Conservation (phyloP, 2,329 filamentous ascomycete genomes). For the Fusarium pseudograminearum region DNA sequence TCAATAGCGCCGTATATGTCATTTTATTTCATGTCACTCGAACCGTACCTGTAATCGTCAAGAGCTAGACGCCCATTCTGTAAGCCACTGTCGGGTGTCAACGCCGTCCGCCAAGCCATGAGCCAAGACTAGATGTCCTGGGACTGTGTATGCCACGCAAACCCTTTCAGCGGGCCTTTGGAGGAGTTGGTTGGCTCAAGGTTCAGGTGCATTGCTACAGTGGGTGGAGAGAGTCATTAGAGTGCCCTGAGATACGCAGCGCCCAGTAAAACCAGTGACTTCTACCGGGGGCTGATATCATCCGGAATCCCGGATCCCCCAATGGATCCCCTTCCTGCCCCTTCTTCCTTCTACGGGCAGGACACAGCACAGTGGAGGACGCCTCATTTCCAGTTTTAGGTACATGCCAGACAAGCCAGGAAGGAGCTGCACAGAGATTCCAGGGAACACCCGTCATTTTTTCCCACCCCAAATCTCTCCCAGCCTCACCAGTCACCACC, state of each 20-base stretch:
- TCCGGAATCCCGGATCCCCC: slow-evolving; percentile 19
- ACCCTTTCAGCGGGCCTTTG: slow-evolving; percentile 19
- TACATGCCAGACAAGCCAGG: slow-evolving; percentile 38
- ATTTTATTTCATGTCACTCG: neutral
- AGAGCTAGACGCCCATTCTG: slow-evolving; percentile 21
- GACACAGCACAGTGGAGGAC: slow-evolving; percentile 14
- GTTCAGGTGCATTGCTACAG: slow-evolving; percentile 25
- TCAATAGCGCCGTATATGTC: slow-evolving; percentile 4
- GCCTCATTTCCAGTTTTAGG: slow-evolving; percentile 49
- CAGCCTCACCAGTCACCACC: slow-evolving; percentile 42
- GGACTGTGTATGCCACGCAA: slow-evolving; percentile 34
- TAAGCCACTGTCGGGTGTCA: slow-evolving; percentile 34
- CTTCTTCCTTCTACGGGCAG: slow-evolving; percentile 18
- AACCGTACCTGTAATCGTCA: slow-evolving; percentile 1
- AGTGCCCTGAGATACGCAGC: slow-evolving; percentile 27
- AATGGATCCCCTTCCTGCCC: slow-evolving; percentile 13
- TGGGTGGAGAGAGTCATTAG: slow-evolving; percentile 28
- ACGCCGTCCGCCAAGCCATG: slow-evolving; percentile 33
- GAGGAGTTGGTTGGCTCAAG: slow-evolving; percentile 4
- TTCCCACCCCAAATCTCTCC: slow-evolving; percentile 41
- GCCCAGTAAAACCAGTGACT: slow-evolving; percentile 30
- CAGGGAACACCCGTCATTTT: slow-evolving; percentile 36
- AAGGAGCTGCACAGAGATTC: slow-evolving; percentile 29
- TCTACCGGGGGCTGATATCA: slow-evolving; percentile 11
- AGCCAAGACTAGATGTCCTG: slow-evolving; percentile 28